These are phyloP conservation scores for Epichloe gansuensis DNA, from an alignment of 2,329 filamentous ascomycete species.

Conservation along the genomic window DNA sequence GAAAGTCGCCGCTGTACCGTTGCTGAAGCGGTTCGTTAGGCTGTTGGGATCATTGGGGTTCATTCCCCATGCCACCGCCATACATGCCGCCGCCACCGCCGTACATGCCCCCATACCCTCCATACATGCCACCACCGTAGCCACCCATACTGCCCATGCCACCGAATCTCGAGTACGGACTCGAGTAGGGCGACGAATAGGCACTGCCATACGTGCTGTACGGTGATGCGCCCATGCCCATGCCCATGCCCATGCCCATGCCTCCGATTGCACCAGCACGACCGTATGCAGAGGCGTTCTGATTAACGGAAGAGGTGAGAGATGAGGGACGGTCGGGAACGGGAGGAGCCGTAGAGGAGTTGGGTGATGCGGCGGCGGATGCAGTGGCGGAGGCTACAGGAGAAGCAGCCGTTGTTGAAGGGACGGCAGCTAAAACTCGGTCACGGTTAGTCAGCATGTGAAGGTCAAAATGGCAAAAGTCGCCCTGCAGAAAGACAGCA, in stretches of 20 bases:
- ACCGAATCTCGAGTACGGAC: slow-evolving; percentile 36
- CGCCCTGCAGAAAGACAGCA: slow-evolving; percentile 15
- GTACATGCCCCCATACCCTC: slow-evolving; percentile 26
- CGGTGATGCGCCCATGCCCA: slow-evolving; percentile 37
- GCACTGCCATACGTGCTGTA: slow-evolving; percentile 29
- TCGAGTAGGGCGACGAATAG: slow-evolving; percentile 28
- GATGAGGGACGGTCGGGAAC: slow-evolving; percentile 72
- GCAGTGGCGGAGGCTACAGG: slow-evolving; percentile 17
- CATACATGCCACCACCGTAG: slow-evolving; percentile 31
- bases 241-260: slow-evolving; percentile 26
- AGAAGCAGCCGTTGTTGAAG: slow-evolving; percentile 23
- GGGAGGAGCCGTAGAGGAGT: slow-evolving; percentile 43
- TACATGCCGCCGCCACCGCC: slow-evolving; percentile 26
- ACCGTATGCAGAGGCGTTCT: slow-evolving; percentile 77
- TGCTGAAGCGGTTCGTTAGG: slow-evolving; percentile 87
- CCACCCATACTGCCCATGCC: slow-evolving; percentile 23
- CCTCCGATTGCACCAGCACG: slow-evolving; percentile 27
- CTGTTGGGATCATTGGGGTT: slow-evolving; percentile 78
- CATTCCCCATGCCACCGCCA: slow-evolving; percentile 28
- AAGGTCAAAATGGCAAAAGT: slow-evolving; percentile 3
- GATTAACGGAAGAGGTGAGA: slow-evolving; percentile 69
- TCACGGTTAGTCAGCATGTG: slow-evolving; percentile 13
- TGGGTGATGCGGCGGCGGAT: slow-evolving; percentile 26
- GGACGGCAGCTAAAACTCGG: slow-evolving; percentile 15
- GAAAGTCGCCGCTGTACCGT: slow-evolving; percentile 92